phyloP scores from a whole-genome alignment of 306 rosid genomes.

The Quercus berberidifolia region DNA sequence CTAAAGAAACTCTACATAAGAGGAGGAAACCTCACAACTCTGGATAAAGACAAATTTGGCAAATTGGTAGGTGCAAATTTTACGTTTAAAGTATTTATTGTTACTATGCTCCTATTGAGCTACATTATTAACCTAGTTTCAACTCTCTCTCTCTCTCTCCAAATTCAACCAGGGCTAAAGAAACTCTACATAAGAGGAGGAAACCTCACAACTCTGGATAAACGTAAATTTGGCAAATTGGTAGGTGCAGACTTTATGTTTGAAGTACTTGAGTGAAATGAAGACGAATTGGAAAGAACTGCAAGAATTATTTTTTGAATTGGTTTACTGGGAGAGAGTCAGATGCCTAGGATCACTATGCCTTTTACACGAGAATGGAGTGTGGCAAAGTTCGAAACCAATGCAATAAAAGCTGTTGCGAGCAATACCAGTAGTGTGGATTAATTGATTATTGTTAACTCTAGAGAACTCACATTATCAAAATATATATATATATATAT shows the following conservation, averaged over 20 bases:
- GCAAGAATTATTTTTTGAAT: neutral
- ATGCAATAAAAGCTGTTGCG: no score
- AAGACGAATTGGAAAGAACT: neutral
- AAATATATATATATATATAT: no score
- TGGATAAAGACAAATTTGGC: neutral
- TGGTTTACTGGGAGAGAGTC: neutral
- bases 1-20: conserved; percentile 17
- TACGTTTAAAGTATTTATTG: conserved; percentile 1
- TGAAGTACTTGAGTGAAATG: conserved; percentile 1
- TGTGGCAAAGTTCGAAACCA: neutral
- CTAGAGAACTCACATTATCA: no score
- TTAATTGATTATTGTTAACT: no score
- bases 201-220: neutral
- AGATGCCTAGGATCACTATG: neutral
- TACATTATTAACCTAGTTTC: no score
- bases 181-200: conserved; percentile 24
- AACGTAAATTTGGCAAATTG: neutral
- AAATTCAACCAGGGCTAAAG: neutral
- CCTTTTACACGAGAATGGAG: neutral
- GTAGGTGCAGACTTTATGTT: neutral
- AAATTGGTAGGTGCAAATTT: neutral
- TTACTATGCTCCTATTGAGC: no score
- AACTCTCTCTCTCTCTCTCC: no score
- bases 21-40: conserved; percentile 6
- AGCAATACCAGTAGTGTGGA: no score